Percentiles rank a stretch among this genome's conserved stretches.
Evolutionary conservation across 352 stramenopile genomes (phyloP).

Genomic region (Pilasporangium apinafurcum): DNA sequence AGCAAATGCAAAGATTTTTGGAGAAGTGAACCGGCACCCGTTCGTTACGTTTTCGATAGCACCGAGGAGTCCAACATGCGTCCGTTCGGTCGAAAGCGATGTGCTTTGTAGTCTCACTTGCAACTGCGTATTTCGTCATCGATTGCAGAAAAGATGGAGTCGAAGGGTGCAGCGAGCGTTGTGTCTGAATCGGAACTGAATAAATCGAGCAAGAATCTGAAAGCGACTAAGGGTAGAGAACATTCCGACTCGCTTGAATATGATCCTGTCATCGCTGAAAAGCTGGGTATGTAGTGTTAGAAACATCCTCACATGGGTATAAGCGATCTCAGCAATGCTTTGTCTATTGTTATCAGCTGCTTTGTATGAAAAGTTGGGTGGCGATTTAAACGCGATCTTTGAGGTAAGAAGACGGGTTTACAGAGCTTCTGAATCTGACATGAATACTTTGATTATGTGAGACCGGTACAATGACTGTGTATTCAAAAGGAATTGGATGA

Average conservation of each 20-base stretch:
- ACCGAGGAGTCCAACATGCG: too few relatives aligned
- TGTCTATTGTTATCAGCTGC: constrained; percentile 20
- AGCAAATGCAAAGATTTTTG: too few relatives aligned
- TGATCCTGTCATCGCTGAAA: constrained; percentile 44
- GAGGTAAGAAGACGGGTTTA: constrained; percentile 17
- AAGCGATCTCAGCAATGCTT: too few relatives aligned
- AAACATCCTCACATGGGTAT: neutral
- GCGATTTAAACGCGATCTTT: constrained; percentile 62
- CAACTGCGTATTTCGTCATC: neutral
- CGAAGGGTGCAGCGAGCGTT: constrained; percentile 19
- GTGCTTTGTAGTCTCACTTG: neutral
- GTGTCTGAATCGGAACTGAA: constrained; percentile 54
- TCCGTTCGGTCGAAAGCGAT: too few relatives aligned
- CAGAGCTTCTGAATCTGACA: neutral
- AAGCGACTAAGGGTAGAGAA: constrained; percentile 54
- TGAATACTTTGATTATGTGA: neutral
- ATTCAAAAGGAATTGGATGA: constrained; percentile 54
- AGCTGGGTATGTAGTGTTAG: constrained; percentile 20
- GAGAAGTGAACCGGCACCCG: too few relatives aligned
- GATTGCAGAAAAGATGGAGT: constrained; percentile 32
- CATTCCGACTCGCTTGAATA: constrained; percentile 71
- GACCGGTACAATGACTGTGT: neutral
- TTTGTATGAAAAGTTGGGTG: constrained; percentile 60
- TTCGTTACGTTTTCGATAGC: too few relatives aligned
- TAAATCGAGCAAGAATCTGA: constrained; percentile 57